A percentile compares a stretch with the other conserved stretches of the same genome.
phyloP scores from a whole-genome alignment of 2,329 filamentous ascomycete genomes.

The Cytospora mali region DNA sequence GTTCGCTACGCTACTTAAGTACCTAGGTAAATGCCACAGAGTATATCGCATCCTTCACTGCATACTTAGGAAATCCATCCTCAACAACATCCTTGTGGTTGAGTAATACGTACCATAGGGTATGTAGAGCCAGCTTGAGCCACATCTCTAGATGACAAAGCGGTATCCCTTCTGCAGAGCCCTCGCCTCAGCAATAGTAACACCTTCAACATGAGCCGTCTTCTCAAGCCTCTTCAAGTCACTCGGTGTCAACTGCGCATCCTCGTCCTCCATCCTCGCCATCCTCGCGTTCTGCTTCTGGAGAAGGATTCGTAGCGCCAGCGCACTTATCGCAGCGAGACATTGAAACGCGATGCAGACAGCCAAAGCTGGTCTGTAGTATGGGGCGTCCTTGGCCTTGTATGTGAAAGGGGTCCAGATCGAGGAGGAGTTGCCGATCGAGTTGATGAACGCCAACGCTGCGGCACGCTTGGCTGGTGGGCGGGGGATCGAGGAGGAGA shows the following conservation, averaged over 20 bases:
- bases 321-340: conserved; percentile 40
- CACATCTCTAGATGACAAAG: conserved; percentile 46
- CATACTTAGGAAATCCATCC: no score
- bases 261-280: conserved; percentile 52
- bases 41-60: no score
- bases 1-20: no score
- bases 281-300: conserved; percentile 47
- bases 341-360: conserved; percentile 43
- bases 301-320: conserved; percentile 43
- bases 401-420: conserved; percentile 58
- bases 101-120: no score
- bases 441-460: conserved; percentile 58
- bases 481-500: conserved; percentile 52
- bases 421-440: conserved; percentile 53
- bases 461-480: conserved; percentile 58
- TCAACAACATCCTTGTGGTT: no score
- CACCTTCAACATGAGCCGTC: conserved; percentile 55
- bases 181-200: conserved; percentile 51
- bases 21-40: no score
- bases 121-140: no score
- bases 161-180: conserved; percentile 57
- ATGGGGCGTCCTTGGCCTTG: conserved; percentile 40
- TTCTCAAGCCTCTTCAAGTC: conserved; percentile 50
- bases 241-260: conserved; percentile 46
- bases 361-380: conserved; percentile 45